Conservation (phyloP, 1,284 basidiomycete species). For the Puccinia novopanici region DNA sequence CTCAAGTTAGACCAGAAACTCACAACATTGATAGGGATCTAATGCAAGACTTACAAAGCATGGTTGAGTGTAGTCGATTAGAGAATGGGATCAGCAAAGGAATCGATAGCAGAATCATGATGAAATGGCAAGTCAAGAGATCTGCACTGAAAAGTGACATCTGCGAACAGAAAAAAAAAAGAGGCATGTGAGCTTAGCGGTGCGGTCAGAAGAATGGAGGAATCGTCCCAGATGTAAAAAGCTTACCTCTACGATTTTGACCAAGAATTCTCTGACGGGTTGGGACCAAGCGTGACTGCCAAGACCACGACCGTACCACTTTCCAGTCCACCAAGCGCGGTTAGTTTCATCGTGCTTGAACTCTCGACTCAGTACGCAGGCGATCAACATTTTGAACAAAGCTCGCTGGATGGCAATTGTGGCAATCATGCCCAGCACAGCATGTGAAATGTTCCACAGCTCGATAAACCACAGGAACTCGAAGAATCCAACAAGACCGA, state of each 20-base stretch:
- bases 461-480: constrained; percentile 97
- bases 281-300: constrained; percentile 85
- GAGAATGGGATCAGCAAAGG: constrained; percentile 82
- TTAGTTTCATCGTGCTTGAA: constrained; percentile 98
- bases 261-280: constrained; percentile 88
- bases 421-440: constrained; percentile 77
- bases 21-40: constrained; percentile 14
- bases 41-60: constrained; percentile 66
- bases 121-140: constrained; percentile 63
- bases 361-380: constrained; percentile 87
- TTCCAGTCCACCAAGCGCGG: constrained; percentile 94
- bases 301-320: constrained; percentile 90
- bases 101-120: constrained; percentile 74
- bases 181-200: background rate
- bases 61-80: constrained; percentile 84
- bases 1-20: constrained; percentile 51
- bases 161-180: constrained; percentile 1
- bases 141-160: constrained; percentile 51
- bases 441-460: constrained; percentile 85
- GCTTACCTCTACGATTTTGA: constrained; percentile 83
- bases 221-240: background rate
- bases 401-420: constrained; percentile 85
- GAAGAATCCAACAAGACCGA: constrained; percentile 87
- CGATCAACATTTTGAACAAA: constrained; percentile 85
- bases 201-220: background rate